phyloP scores from a whole-genome alignment of 2,329 filamentous ascomycete genomes.

The Aspergillus pseudotamarii region DNA sequence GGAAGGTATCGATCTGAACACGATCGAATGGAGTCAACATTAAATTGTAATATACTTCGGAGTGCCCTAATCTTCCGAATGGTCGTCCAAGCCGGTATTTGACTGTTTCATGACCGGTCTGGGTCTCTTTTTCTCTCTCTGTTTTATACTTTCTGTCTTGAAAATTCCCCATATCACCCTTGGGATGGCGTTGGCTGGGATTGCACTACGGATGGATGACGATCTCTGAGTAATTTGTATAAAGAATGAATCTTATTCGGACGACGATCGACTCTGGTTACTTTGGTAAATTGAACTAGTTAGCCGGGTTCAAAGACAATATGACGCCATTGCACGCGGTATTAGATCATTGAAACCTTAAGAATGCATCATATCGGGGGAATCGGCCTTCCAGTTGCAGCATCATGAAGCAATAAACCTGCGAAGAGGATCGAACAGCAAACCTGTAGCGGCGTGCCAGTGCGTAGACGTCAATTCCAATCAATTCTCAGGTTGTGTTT shows the following conservation, averaged over 20 bases:
- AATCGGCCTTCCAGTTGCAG: too few relatives aligned
- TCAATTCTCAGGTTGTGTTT: too few relatives aligned
- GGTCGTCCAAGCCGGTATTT: neutral
- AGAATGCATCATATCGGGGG: neutral
- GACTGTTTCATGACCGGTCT: conserved; percentile 9
- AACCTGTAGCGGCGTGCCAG: too few relatives aligned
- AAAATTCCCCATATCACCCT: conserved; percentile 15
- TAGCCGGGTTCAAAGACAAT: neutral
- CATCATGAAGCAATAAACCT: too few relatives aligned
- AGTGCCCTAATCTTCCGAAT: conserved; percentile 2
- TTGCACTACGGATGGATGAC: conserved; percentile 23
- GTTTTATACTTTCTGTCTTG: neutral
- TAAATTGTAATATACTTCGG: conserved; percentile 10
- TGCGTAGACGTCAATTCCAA: too few relatives aligned
- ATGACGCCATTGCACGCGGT: neutral
- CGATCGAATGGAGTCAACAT: conserved; percentile 98
- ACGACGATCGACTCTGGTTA: neutral
- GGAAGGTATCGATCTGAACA: conserved; percentile 92
- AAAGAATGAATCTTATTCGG: conserved; percentile 17
- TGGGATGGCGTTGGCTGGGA: conserved; percentile 30
- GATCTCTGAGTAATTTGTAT: conserved; percentile 21
- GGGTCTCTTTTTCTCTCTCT: conserved; percentile 10
- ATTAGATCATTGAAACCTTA: neutral
- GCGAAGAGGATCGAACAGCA: too few relatives aligned
- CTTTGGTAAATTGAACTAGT: neutral